Evolutionary conservation across 768 basidiomycete genomes (phyloP).

Genomic region (Phaeotremella fagi): DNA sequence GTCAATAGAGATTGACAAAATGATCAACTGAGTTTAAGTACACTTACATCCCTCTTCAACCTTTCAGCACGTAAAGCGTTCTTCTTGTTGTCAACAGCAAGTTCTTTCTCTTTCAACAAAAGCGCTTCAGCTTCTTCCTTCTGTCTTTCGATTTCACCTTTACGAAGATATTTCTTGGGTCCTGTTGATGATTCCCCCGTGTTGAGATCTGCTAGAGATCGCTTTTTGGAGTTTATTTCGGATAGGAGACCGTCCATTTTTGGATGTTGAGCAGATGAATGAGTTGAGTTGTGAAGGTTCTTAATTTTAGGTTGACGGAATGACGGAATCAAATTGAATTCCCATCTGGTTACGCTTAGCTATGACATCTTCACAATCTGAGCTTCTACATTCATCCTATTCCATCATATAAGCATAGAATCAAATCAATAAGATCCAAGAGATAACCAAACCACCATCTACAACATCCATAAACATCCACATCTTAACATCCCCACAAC

Average conservation of each 20-base stretch:
- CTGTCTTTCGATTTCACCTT: constrained; percentile 75
- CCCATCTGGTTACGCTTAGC: too few species aligned
- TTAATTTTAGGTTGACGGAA: not conserved
- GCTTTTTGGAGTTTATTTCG: constrained; percentile 83
- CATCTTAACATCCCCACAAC: too few species aligned
- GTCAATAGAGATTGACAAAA: not conserved
- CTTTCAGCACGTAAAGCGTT: constrained; percentile 33
- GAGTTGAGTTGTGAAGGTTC: not conserved
- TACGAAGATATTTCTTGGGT: constrained; percentile 75
- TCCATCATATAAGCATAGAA: too few species aligned
- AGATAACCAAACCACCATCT: too few species aligned
- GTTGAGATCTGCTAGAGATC: constrained; percentile 59
- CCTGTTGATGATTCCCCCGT: constrained; percentile 47
- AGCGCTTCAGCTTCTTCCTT: constrained; percentile 52
- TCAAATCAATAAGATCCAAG: too few species aligned
- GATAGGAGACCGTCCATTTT: constrained; percentile 85
- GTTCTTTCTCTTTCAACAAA: constrained; percentile 52
- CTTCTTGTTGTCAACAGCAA: constrained; percentile 39
- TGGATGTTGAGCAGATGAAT: not conserved
- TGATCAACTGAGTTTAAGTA: not conserved
- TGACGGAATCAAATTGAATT: too few species aligned
- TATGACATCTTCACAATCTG: too few species aligned
- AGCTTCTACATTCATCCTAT: too few species aligned
- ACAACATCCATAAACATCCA: too few species aligned
- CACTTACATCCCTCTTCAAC: constrained; percentile 23